Percentiles rank a stretch among this genome's conserved stretches.
Conservation (phyloP, 805 yeast genomes). For the Groenewaldozyma tartarivorans region DNA sequence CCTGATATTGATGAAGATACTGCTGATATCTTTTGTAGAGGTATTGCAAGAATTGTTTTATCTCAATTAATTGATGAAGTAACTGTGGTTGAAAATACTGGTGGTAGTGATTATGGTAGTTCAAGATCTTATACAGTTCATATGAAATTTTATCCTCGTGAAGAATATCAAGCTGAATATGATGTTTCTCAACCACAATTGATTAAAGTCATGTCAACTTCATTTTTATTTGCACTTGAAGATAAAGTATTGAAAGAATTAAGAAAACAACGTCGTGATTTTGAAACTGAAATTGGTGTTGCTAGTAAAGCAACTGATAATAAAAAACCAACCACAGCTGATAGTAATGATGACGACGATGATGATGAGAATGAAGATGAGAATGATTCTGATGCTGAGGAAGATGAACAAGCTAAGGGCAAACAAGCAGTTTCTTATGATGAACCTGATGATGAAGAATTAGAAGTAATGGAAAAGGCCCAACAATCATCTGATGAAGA, state of each 20-base stretch:
- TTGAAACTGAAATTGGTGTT: constrained; percentile 27
- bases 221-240: constrained; percentile 67
- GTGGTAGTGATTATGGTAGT: constrained; percentile 40
- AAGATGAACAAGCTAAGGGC: constrained; percentile 31
- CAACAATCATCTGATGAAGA: constrained; percentile 32
- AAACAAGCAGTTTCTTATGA: constrained; percentile 90
- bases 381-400: constrained; percentile 48
- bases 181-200: constrained; percentile 76
- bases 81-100: constrained; percentile 80
- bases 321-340: constrained; percentile 24
- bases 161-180: constrained; percentile 79
- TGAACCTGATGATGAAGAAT: constrained; percentile 90
- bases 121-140: constrained; percentile 68
- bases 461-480: constrained; percentile 79
- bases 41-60: constrained; percentile 72
- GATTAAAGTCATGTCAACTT: constrained; percentile 53
- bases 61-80: constrained; percentile 85
- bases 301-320: constrained; percentile 25
- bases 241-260: constrained; percentile 67
- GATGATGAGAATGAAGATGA: constrained; percentile 44
- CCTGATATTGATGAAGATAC: constrained; percentile 71
- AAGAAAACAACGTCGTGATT: constrained; percentile 60
- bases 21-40: constrained; percentile 89
- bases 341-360: constrained; percentile 28
- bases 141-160: constrained; percentile 62